A percentile compares a stretch with the other conserved stretches of the same genome.
Conservation (phyloP, 495 filamentous ascomycete species). For the Aspergillus cristatus region DNA sequence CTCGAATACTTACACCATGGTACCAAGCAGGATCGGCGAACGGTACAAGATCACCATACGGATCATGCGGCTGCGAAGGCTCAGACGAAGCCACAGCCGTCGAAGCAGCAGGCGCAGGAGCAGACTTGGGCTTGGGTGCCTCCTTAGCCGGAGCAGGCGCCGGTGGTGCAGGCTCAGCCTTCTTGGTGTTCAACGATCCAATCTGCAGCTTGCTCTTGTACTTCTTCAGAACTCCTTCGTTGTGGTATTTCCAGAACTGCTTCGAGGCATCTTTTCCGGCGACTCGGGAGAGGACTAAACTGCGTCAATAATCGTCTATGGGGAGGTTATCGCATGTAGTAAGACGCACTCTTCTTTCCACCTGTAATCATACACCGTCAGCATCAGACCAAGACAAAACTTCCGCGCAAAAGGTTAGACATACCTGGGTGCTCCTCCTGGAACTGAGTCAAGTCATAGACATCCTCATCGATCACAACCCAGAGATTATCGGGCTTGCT, state of each 20-base stretch:
- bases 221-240: slow-evolving; percentile 88
- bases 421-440: slow-evolving; percentile 86
- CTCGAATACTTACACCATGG: slow-evolving; percentile 65
- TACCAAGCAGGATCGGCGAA: slow-evolving; percentile 95
- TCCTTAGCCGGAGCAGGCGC: slow-evolving; percentile 43
- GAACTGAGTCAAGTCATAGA: slow-evolving; percentile 92
- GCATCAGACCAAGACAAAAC: slow-evolving; percentile 6
- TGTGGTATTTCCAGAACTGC: slow-evolving; percentile 99
- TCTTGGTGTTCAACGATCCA: slow-evolving; percentile 84
- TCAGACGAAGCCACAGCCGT: slow-evolving; percentile 38
- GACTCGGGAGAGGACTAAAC: slow-evolving; percentile 71
- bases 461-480: slow-evolving; percentile 90
- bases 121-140: slow-evolving; percentile 42
- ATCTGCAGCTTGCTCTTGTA: slow-evolving; percentile 81
- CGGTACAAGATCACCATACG: slow-evolving; percentile 78
- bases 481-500: slow-evolving; percentile 79
- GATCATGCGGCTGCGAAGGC: slow-evolving; percentile 61
- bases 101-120: slow-evolving; percentile 37
- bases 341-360: slow-evolving; percentile 80
- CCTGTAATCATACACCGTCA: slow-evolving; percentile 39
- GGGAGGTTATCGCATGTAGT: background rate
- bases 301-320: slow-evolving; percentile 6
- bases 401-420: too few relatives aligned
- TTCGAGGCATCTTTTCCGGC: slow-evolving; percentile 95
- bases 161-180: slow-evolving; percentile 46